These are phyloP conservation scores for Nicotiana rustica DNA, from an alignment of 305 asterid species.

Conservation along the genomic window DNA sequence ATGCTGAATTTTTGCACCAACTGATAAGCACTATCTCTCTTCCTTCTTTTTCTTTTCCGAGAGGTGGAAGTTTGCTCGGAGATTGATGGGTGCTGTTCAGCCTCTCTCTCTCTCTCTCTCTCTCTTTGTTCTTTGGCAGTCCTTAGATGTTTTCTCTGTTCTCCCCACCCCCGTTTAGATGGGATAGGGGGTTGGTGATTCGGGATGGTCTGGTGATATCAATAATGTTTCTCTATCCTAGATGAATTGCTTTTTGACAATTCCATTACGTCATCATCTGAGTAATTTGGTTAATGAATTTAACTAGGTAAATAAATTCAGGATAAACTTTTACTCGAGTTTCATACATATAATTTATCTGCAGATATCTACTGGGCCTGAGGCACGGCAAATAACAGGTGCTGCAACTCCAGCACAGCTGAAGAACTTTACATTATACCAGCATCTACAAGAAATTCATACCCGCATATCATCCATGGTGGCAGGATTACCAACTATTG, in stretches of 20 bases:
- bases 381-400: constrained; percentile 91
- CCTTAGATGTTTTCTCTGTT: not conserved
- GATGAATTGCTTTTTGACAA: not conserved
- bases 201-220: not conserved
- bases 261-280: not conserved
- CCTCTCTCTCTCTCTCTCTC: not conserved
- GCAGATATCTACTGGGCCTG: constrained; percentile 96
- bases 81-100: constrained; percentile 2
- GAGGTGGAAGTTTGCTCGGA: not conserved
- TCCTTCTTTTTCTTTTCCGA: not conserved
- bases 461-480: constrained; percentile 68
- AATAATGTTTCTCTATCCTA: not conserved
- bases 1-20: not conserved
- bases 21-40: not conserved
- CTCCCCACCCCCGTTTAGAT: not conserved
- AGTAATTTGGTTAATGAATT: not conserved
- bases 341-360: constrained; percentile 26
- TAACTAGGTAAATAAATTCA: not conserved
- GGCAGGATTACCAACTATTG: constrained; percentile 72
- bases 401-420: constrained; percentile 87
- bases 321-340: not conserved
- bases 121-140: not conserved
- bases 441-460: constrained; percentile 91
- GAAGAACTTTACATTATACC: constrained; percentile 84
- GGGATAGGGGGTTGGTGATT: not conserved